Evolutionary conservation across 164 flowering plant genomes (phyloP).

Genomic region (Cinnamomum micranthum): DNA sequence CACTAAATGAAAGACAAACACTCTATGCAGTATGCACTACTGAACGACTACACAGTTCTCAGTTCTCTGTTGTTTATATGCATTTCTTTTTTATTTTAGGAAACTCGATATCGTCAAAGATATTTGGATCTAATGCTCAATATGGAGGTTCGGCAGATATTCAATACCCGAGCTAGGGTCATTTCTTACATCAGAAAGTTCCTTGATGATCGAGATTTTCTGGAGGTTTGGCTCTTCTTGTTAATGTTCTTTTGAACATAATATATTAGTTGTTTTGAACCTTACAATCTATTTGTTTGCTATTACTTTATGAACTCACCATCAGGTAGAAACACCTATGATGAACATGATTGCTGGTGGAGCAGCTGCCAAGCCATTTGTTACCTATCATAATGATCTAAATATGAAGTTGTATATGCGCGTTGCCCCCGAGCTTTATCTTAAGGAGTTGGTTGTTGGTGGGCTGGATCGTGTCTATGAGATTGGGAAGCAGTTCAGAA

Average conservation of each 20-base stretch:
- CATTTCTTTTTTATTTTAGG: constrained; percentile 40
- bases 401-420: constrained; percentile 85
- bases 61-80: not conserved
- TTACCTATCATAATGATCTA: constrained; percentile 86
- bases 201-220: constrained; percentile 68
- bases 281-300: not conserved
- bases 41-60: not conserved
- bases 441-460: constrained; percentile 89
- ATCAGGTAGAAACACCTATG: constrained; percentile 98
- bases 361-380: constrained; percentile 95
- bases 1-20: not conserved
- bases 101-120: constrained; percentile 92
- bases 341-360: constrained; percentile 99
- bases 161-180: constrained; percentile 70
- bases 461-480: constrained; percentile 91
- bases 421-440: constrained; percentile 92
- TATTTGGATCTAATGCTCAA: constrained; percentile 91
- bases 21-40: not conserved
- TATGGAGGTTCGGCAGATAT: constrained; percentile 74
- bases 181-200: constrained; percentile 54
- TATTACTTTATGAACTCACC: not conserved
- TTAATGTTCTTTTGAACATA: not conserved
- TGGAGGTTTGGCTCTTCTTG: constrained; percentile 56
- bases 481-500: constrained; percentile 93
- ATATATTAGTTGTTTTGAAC: not conserved